A percentile compares a stretch with the other conserved stretches of the same genome.
These are phyloP conservation scores for Diaporthe humulicola DNA, from an alignment of 2,329 filamentous ascomycete species.

Conservation along the genomic window DNA sequence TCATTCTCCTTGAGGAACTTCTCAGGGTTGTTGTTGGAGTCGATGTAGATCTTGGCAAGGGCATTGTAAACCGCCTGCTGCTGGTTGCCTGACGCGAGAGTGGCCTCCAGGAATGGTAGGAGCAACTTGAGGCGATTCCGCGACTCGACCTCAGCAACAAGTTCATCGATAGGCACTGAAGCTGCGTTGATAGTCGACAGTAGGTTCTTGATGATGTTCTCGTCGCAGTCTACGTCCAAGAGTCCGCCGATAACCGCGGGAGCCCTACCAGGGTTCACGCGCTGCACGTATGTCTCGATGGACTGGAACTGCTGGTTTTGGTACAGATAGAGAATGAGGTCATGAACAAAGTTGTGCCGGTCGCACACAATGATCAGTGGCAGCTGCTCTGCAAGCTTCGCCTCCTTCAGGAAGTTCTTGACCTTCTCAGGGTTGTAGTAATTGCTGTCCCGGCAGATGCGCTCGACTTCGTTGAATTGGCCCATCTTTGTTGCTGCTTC, in stretches of 20 bases:
- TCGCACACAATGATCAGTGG: slow-evolving; percentile 99
- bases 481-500: slow-evolving; percentile 95
- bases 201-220: slow-evolving; percentile 94
- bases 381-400: slow-evolving; percentile 89
- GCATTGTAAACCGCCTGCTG: slow-evolving; percentile 98
- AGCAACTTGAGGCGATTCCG: slow-evolving; percentile 96
- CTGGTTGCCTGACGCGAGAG: slow-evolving; percentile 89
- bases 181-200: slow-evolving; percentile 86
- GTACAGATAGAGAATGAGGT: slow-evolving; percentile 95
- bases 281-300: slow-evolving; percentile 97
- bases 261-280: slow-evolving; percentile 91
- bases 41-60: slow-evolving; percentile 98
- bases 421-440: slow-evolving; percentile 94
- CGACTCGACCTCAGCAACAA: slow-evolving; percentile 94
- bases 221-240: slow-evolving; percentile 96
- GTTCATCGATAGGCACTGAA: slow-evolving; percentile 92
- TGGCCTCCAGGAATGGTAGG: slow-evolving; percentile 94
- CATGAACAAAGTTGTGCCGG: slow-evolving; percentile 99
- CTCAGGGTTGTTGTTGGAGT: slow-evolving; percentile 98
- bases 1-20: slow-evolving; percentile 98
- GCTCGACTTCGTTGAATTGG: slow-evolving; percentile 95
- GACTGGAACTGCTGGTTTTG: slow-evolving; percentile 99
- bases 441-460: slow-evolving; percentile 95
- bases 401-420: slow-evolving; percentile 99
- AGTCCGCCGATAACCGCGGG: slow-evolving; percentile 94